Evolutionary conservation across 176 grass and related monocot genomes (phyloP).

Genomic region (Melocanna baccifera): DNA sequence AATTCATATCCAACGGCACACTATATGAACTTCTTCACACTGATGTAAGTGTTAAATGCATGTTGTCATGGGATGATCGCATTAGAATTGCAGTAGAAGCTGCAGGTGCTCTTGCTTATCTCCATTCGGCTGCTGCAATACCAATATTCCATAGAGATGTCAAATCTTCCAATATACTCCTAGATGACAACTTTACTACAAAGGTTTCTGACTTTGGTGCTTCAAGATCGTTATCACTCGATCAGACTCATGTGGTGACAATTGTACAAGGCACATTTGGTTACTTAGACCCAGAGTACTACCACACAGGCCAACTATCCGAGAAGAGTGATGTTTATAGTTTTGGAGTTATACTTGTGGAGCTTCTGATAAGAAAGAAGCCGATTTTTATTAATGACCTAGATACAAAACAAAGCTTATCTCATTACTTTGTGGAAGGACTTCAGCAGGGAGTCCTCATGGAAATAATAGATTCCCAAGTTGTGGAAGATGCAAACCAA

Average conservation of each 20-base stretch:
- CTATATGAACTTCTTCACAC: conserved; percentile 16
- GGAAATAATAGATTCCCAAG: conserved; percentile 24
- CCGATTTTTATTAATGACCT: conserved; percentile 40
- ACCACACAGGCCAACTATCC: conserved; percentile 35
- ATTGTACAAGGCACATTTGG: conserved; percentile 54
- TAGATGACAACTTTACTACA: not conserved
- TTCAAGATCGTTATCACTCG: conserved; percentile 43
- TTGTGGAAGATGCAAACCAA: conserved; percentile 24
- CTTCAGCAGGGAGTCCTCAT: not conserved
- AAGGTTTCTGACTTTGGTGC: conserved; percentile 59
- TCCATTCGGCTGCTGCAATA: not conserved
- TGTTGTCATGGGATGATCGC: conserved; percentile 30
- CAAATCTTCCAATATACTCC: not conserved
- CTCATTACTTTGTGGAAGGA: conserved; percentile 29
- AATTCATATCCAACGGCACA: conserved; percentile 43
- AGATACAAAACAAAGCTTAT: conserved; percentile 34
- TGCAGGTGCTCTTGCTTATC: too few relatives aligned
- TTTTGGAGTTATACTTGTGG: conserved; percentile 55
- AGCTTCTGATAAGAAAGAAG: conserved; percentile 41
- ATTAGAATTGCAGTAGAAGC: conserved; percentile 31
- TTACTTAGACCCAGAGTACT: conserved; percentile 46
- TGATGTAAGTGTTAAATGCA: not conserved
- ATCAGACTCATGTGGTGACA: conserved; percentile 53
- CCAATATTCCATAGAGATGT: not conserved
- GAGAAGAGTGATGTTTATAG: conserved; percentile 65